Conservation (phyloP, 2,329 filamentous ascomycete genomes). For the Mollisia scopiformis region DNA sequence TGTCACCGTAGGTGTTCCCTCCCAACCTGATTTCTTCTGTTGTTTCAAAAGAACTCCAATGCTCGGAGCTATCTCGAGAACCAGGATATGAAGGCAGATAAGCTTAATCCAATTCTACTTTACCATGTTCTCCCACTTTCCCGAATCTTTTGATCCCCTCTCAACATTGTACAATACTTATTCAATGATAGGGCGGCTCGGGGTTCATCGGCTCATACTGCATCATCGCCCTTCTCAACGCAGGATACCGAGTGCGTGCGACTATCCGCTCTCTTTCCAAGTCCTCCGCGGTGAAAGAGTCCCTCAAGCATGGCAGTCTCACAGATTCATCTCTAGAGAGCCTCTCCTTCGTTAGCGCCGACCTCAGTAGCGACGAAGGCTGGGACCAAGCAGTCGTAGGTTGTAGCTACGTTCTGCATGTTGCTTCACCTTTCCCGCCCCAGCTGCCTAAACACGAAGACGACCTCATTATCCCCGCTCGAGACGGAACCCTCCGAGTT, state of each 20-base stretch:
- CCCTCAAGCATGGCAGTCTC: slow-evolving; percentile 28
- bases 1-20: too few relatives aligned
- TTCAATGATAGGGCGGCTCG: too few relatives aligned
- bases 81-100: too few relatives aligned
- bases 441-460: slow-evolving; percentile 35
- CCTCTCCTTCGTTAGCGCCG: slow-evolving; percentile 33
- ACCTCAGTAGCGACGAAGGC: slow-evolving; percentile 33
- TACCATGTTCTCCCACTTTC: too few relatives aligned
- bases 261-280: slow-evolving; percentile 32
- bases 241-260: slow-evolving; percentile 36
- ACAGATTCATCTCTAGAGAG: slow-evolving; percentile 12
- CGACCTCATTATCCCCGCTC: slow-evolving; percentile 38
- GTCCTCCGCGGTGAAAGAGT: slow-evolving; percentile 27
- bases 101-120: too few relatives aligned
- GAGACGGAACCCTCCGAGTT: slow-evolving; percentile 37
- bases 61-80: too few relatives aligned
- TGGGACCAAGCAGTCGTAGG: slow-evolving; percentile 35
- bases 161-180: too few relatives aligned
- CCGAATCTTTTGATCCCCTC: too few relatives aligned
- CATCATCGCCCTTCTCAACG: slow-evolving; percentile 32
- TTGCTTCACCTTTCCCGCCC: slow-evolving; percentile 36
- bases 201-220: slow-evolving; percentile 35
- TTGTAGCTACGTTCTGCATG: slow-evolving; percentile 36
- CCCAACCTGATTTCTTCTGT: too few relatives aligned
- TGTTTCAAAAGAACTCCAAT: too few relatives aligned